Evolutionary conservation across 2,329 filamentous ascomycete genomes (phyloP), one percentile per base, ranked within the genome.

Genomic region (Falciphora oryzae): DNA sequence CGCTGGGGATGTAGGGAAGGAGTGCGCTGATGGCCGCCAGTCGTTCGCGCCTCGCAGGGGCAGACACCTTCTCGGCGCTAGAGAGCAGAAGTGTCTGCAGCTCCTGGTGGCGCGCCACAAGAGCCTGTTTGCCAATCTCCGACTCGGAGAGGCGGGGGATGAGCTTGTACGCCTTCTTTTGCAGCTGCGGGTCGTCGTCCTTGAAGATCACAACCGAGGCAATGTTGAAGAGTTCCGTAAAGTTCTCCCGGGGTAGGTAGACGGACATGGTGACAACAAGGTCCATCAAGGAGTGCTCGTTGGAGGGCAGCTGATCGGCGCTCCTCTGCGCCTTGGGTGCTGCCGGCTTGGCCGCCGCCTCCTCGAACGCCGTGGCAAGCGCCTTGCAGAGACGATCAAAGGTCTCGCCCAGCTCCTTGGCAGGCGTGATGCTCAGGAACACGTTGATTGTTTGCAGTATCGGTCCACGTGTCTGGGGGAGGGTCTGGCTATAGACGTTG

Each of bases 151-250:
- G 85, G 64, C 95, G 89, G 4, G 95, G 94, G 62, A 99, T 96
- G 63, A 99, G 85, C 80, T 98, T 98, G 81, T 99, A 99, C 0
- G 95, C 94, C 79, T 99, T 99, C 85, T 99, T 99, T 76, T 98
- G 94, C 50, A 99, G 81, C 75, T 98, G 94, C 13, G 94, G 90
- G 73, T 98, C 94, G 53, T 91, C 85, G 65, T 90, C 83, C 72
- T 89, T 91, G 74, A 89, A 88, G 69, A 98, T 89, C 65, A 97
- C 89, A 31, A 92, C 84, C 0, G 91, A 83, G 0, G 94, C 91
- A 73, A 98, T 93, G 70, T 89, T 89, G 78, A 99, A 98, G 2
- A 99, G 85, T 6, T 89, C 84, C 25, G 85, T 82, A 69, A 96
- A 97, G 76, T 92, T 96, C 64, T 93, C 88, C 56, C 93, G 84